Percentiles rank a stretch among this genome's conserved stretches.
Conservation (phyloP, 2,329 filamentous ascomycete genomes). For the Drechslera avenae region DNA sequence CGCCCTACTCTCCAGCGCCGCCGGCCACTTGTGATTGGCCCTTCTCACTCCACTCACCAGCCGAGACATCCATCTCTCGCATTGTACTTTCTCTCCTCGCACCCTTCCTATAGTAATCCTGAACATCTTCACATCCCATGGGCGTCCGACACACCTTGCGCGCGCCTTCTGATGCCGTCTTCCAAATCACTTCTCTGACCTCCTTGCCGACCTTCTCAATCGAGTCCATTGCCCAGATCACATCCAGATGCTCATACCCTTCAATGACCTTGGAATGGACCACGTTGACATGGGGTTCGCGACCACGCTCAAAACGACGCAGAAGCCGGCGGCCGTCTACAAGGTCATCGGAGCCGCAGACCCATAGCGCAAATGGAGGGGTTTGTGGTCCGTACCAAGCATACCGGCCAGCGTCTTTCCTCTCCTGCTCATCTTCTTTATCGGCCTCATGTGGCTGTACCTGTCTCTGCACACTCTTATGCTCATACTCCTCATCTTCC, state of each 20-base stretch:
- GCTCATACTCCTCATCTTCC: conserved; percentile 49
- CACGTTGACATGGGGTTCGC: conserved; percentile 80
- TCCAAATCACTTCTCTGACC: conserved; percentile 82
- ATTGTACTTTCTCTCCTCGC: conserved; percentile 22
- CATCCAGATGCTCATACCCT: conserved; percentile 87
- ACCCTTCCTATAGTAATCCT: conserved; percentile 31
- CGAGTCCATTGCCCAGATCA: conserved; percentile 91
- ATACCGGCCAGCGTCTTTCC: conserved; percentile 45
- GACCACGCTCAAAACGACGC: conserved; percentile 72
- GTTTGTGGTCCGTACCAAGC: conserved; percentile 83
- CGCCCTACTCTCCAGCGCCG: conserved; percentile 34
- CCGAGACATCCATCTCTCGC: conserved; percentile 33
- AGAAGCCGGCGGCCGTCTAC: conserved; percentile 81
- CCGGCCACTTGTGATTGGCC: conserved; percentile 33
- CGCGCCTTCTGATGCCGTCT: conserved; percentile 64
- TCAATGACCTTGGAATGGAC: conserved; percentile 84
- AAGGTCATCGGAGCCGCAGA: conserved; percentile 79
- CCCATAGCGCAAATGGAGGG: conserved; percentile 87
- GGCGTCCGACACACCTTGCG: conserved; percentile 68
- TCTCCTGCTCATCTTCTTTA: conserved; percentile 45
- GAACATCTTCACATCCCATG: conserved; percentile 62
- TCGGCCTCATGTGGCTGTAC: conserved; percentile 21
- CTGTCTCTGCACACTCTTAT: conserved; percentile 12
- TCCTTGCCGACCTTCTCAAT: conserved; percentile 82
- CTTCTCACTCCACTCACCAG: conserved; percentile 42